Evolutionary conservation across 2,329 filamentous ascomycete species (phyloP), one percentile per base, ranked within the genome.

Genomic region (Phyllosticta citriasiana): DNA sequence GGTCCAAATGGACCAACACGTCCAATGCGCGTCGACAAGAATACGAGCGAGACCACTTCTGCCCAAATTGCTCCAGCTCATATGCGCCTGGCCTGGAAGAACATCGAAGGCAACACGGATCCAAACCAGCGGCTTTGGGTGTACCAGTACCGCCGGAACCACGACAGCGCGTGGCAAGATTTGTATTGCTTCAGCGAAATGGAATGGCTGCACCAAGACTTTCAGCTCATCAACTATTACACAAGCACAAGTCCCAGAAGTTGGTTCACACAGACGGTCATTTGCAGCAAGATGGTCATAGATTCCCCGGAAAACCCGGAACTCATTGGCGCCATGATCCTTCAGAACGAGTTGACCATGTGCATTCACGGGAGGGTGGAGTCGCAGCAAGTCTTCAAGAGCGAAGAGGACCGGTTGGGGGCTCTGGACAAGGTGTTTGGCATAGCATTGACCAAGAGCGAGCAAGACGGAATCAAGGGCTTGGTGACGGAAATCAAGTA

Each of bases 111-210:
- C 0, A 72, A 71, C 53, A 70, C 66, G 1, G 73, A 75, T 53
- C 64, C 67, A 5, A 67, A 69, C 30, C 75, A 75, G 61, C 72
- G 76, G 24, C 65, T 78, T 4, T 79, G 77, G 77, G 73, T 77
- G 9, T 78, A 74, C 58, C 73, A 78, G 65, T 68, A 70, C 62
- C 67, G 67, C 2, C 67, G 64, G 4, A 65, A 71, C 19, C 68
- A 71, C 0, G 73, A 79, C 0, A 74, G 72, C 55, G 75, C 77
- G 1, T 91, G 86, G 83, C 75, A 79, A 24, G 75, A 81, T 1
- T 81, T 79, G 55, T 89, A 89, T 70, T 82, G 80, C 63, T 91
- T 91, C 70, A 79, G 80, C 14, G 73, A 74, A 65, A 63, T 74
- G 3, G 73, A 74, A 55, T 74, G 73, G 60, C 63, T 70, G 16